phyloP scores from a whole-genome alignment of 371 early-diverging fungal species.

The Phascolomyces articulosus region DNA sequence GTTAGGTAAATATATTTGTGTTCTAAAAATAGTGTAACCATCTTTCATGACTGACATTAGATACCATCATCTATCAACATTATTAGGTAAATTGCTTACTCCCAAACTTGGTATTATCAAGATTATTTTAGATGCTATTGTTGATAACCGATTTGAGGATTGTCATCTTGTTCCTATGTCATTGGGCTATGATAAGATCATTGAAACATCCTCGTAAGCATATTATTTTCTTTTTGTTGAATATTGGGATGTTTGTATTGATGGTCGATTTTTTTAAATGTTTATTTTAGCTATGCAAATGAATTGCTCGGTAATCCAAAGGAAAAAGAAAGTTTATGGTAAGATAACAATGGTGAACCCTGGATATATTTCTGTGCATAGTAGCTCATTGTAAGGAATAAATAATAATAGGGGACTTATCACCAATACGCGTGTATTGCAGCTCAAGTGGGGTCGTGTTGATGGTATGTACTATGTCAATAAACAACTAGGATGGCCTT shows the following conservation, averaged over 20 bases:
- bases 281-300: slow-evolving; percentile 44
- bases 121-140: slow-evolving; percentile 76
- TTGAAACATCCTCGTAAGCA: slow-evolving; percentile 80
- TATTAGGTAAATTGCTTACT: slow-evolving; percentile 70
- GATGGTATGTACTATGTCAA: too few relatives aligned
- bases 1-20: slow-evolving; percentile 40
- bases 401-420: slow-evolving; percentile 61
- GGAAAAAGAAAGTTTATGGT: slow-evolving; percentile 79
- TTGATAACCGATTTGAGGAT: slow-evolving; percentile 66
- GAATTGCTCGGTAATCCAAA: slow-evolving; percentile 87
- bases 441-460: slow-evolving; percentile 81
- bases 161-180: slow-evolving; percentile 83
- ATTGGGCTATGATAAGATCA: slow-evolving; percentile 88
- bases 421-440: slow-evolving; percentile 59
- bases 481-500: too few relatives aligned
- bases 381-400: too few relatives aligned
- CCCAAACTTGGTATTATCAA: slow-evolving; percentile 87
- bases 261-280: too few relatives aligned
- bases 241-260: too few relatives aligned
- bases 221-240: too few relatives aligned
- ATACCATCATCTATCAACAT: too few relatives aligned
- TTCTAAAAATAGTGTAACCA: background rate
- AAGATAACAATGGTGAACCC: too few relatives aligned
- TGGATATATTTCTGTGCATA: too few relatives aligned
- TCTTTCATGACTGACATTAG: background rate